Percentiles rank a stretch among this genome's conserved stretches.
Conservation (phyloP, 2,329 filamentous ascomycete species). For the Phaeosphaeriaceae sp. region DNA sequence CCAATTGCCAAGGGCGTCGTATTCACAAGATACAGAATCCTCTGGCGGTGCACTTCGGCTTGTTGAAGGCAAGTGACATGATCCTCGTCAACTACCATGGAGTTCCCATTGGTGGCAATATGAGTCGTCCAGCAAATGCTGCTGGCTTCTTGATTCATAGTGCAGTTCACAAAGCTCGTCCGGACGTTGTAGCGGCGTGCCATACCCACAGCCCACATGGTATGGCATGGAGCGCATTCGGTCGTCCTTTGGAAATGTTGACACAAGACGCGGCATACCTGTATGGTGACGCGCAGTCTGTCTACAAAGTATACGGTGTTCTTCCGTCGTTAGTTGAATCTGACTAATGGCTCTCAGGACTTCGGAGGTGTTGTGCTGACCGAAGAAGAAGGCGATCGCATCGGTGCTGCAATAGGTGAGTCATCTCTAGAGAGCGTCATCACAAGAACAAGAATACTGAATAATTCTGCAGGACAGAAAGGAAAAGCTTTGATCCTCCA, state of each 20-base stretch:
- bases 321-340: too few species aligned
- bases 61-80: conserved; percentile 72
- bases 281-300: conserved; percentile 68
- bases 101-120: conserved; percentile 70
- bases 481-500: conserved; percentile 71
- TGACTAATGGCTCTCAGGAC: too few species aligned
- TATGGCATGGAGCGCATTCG: conserved; percentile 73
- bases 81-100: conserved; percentile 71
- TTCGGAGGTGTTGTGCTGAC: conserved; percentile 71
- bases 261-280: conserved; percentile 73
- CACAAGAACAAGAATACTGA: too few species aligned
- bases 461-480: too few species aligned
- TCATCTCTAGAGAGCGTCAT: too few species aligned
- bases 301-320: too few species aligned
- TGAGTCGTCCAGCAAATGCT: conserved; percentile 67
- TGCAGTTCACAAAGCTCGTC: conserved; percentile 71
- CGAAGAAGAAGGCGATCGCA: conserved; percentile 69
- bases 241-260: conserved; percentile 72
- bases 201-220: conserved; percentile 73
- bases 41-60: conserved; percentile 70
- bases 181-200: conserved; percentile 71
- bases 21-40: too few species aligned
- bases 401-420: conserved; percentile 72
- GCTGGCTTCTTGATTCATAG: conserved; percentile 76
- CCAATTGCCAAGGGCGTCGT: too few species aligned